phyloP scores from a whole-genome alignment of 352 stramenopile species.

The Saprolegnia diclina region DNA sequence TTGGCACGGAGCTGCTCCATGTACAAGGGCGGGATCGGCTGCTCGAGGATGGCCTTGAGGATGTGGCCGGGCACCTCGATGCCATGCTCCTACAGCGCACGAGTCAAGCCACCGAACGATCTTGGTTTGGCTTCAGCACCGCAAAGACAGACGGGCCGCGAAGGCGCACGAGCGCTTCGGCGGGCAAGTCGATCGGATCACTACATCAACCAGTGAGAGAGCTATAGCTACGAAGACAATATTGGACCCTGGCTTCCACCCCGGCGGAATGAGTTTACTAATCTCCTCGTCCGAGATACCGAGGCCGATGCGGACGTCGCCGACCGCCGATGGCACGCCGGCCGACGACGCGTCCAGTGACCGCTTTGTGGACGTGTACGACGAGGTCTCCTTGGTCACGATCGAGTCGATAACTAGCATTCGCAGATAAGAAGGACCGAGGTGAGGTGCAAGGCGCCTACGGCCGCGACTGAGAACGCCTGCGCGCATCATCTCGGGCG shows the following conservation, averaged over 20 bases:
- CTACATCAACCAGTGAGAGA: slow-evolving; percentile 20
- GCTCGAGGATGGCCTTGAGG: slow-evolving; percentile 33
- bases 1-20: slow-evolving; percentile 79
- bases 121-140: slow-evolving; percentile 27
- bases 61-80: slow-evolving; percentile 62
- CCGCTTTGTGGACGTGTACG: slow-evolving; percentile 49
- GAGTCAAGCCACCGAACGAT: background rate
- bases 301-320: slow-evolving; percentile 60
- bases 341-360: slow-evolving; percentile 29
- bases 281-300: slow-evolving; percentile 67
- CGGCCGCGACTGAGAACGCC: slow-evolving; percentile 67
- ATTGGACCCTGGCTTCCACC: slow-evolving; percentile 66
- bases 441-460: background rate
- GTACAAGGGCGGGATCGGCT: slow-evolving; percentile 55
- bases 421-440: background rate
- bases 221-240: no score
- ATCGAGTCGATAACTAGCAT: slow-evolving; percentile 59
- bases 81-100: slow-evolving; percentile 49
- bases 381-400: slow-evolving; percentile 51
- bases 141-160: slow-evolving; percentile 72
- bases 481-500: slow-evolving; percentile 81
- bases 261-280: slow-evolving; percentile 63
- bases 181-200: slow-evolving; percentile 69
- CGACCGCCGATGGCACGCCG: slow-evolving; percentile 35
- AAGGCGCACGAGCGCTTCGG: slow-evolving; percentile 72